phyloP scores from a whole-genome alignment of 2,329 filamentous ascomycete species.

The Neonectria magnoliae region DNA sequence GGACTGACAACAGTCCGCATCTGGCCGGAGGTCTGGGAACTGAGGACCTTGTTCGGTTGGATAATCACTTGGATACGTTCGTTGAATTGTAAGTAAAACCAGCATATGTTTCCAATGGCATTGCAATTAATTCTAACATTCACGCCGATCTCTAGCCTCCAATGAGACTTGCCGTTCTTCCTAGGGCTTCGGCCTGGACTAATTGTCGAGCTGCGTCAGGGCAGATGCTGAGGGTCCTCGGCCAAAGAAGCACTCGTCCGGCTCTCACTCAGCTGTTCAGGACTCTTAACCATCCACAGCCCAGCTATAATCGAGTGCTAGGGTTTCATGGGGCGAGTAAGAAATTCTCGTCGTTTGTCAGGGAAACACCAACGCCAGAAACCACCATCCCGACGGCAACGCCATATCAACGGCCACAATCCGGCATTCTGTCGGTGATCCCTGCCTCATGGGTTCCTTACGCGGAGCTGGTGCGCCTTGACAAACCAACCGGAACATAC shows the following conservation, averaged over 20 bases:
- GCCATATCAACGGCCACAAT: slow-evolving; percentile 74
- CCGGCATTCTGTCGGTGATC: slow-evolving; percentile 75
- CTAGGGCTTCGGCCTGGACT: slow-evolving; percentile 38
- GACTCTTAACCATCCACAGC: slow-evolving; percentile 21
- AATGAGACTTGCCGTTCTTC: slow-evolving; percentile 38
- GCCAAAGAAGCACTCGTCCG: slow-evolving; percentile 18
- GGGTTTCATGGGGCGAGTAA: slow-evolving; percentile 40
- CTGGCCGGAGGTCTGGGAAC: slow-evolving; percentile 7
- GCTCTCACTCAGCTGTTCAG: slow-evolving; percentile 17
- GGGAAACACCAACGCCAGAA: slow-evolving; percentile 18
- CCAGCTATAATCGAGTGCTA: slow-evolving; percentile 28
- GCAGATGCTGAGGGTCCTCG: slow-evolving; percentile 19
- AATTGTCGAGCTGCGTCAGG: slow-evolving; percentile 31
- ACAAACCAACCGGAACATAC: slow-evolving; percentile 84
- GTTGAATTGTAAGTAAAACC: slow-evolving; percentile 18
- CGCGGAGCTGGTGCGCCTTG: slow-evolving; percentile 81
- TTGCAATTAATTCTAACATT: neutral
- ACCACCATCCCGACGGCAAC: slow-evolving; percentile 12
- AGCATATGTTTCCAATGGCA: neutral
- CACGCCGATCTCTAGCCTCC: slow-evolving; percentile 20
- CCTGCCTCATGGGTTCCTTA: slow-evolving; percentile 80
- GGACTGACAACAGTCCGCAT: slow-evolving; percentile 3
- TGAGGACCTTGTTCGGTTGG: slow-evolving; percentile 6
- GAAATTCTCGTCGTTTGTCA: slow-evolving; percentile 27
- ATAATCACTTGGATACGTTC: neutral